Evolutionary conservation across 2,329 filamentous ascomycete species (phyloP).

Genomic region (Intubia oerlemansii): DNA sequence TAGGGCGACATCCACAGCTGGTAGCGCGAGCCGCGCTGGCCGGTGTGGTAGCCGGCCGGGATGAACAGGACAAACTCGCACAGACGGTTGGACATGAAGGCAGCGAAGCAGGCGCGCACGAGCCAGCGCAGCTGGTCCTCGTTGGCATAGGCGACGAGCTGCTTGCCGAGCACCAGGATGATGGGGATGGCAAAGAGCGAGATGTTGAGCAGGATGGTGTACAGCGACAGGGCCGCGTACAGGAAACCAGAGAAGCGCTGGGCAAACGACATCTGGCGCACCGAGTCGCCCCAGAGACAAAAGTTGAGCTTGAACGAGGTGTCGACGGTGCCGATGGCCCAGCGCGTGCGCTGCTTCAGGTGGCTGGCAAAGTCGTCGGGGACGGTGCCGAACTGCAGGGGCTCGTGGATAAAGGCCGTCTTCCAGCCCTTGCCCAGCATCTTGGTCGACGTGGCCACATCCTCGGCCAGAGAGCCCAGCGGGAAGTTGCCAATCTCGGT

Average conservation of each 20-base stretch:
- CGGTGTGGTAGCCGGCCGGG: constrained; percentile 35
- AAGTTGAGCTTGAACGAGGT: constrained; percentile 38
- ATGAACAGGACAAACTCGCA: constrained; percentile 33
- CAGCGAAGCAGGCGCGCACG: constrained; percentile 30
- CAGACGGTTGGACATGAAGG: constrained; percentile 26
- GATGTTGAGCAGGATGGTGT: constrained; percentile 24
- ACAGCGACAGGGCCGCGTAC: constrained; percentile 23
- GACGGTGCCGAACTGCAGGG: constrained; percentile 36
- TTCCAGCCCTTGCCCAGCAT: constrained; percentile 40
- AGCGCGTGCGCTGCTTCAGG: constrained; percentile 33
- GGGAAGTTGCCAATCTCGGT: constrained; percentile 41
- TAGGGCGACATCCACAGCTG: constrained; percentile 36
- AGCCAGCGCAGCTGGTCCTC: constrained; percentile 34
- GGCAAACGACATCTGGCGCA: constrained; percentile 29
- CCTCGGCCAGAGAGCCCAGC: constrained; percentile 35
- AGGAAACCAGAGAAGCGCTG: constrained; percentile 38
- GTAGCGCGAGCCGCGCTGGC: constrained; percentile 30
- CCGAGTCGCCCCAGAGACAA: constrained; percentile 30
- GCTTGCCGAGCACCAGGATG: constrained; percentile 32
- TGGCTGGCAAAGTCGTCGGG: constrained; percentile 33
- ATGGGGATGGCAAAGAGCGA: constrained; percentile 37
- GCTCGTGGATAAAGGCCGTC: constrained; percentile 37
- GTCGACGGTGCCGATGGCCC: constrained; percentile 34
- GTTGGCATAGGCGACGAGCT: constrained; percentile 31
- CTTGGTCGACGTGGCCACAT: constrained; percentile 34